phyloP scores from a whole-genome alignment of 1,284 basidiomycete genomes.

The Meripilus lineatus region DNA sequence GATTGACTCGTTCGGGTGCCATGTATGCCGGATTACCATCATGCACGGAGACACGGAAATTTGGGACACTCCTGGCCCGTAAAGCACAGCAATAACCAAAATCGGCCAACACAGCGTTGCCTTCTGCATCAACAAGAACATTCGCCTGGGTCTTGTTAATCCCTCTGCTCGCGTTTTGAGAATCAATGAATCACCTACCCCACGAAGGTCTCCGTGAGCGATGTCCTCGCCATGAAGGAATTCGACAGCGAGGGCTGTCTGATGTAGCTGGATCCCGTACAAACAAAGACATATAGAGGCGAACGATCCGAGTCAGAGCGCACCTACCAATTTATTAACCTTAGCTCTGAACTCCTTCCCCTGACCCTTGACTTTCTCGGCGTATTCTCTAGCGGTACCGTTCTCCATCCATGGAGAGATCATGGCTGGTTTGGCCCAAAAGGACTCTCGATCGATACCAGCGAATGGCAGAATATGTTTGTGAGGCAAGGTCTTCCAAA shows the following conservation, averaged over 20 bases:
- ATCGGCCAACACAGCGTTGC: constrained; percentile 6
- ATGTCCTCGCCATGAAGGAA: constrained; percentile 6
- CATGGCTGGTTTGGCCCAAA: constrained; percentile 8
- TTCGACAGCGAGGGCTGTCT: constrained; percentile 3
- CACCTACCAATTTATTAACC: not conserved
- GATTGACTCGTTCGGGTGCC: constrained; percentile 6
- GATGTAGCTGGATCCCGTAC: constrained; percentile 1
- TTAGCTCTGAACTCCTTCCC: not conserved
- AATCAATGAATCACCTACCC: constrained; percentile 2
- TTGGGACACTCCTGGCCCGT: not conserved
- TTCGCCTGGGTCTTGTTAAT: constrained; percentile 2
- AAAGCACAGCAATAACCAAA: constrained; percentile 7
- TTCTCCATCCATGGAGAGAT: constrained; percentile 10
- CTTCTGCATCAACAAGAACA: constrained; percentile 7
- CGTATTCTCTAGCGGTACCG: not conserved
- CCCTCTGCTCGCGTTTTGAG: not conserved
- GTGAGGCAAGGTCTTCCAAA: constrained; percentile 9
- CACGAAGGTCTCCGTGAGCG: constrained; percentile 12
- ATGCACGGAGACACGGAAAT: not conserved
- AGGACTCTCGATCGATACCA: constrained; percentile 8
- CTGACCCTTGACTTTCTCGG: not conserved
- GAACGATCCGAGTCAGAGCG: not conserved
- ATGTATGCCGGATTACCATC: constrained; percentile 3
- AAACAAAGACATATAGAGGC: not conserved
- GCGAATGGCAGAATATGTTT: constrained; percentile 9